Evolutionary conservation across 305 asterid genomes (phyloP).

Genomic region (Ajuga reptans): DNA sequence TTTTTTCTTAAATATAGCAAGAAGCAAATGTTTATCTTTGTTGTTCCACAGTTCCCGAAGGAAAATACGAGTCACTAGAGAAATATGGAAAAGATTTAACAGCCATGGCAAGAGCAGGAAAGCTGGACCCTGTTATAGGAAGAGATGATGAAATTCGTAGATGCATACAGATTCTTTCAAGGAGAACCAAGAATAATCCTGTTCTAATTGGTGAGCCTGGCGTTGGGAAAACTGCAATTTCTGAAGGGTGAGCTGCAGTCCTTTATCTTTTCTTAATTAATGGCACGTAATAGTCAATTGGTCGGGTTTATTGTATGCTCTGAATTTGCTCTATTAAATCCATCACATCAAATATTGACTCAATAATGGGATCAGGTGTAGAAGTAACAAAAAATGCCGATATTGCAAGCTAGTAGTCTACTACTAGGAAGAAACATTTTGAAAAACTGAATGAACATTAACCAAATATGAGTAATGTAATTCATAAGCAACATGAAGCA

Average conservation of each 20-base stretch:
- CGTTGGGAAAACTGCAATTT: conserved; percentile 91
- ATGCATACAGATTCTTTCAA: conserved; percentile 88
- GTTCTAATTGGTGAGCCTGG: conserved; percentile 98
- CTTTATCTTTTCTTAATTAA: not conserved
- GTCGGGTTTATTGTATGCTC: no score
- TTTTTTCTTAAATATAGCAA: not conserved
- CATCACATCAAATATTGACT: no score
- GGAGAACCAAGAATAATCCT: conserved; percentile 94
- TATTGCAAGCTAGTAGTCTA: no score
- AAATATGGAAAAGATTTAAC: conserved; percentile 93
- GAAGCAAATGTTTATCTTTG: not conserved
- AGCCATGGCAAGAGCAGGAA: conserved; percentile 89
- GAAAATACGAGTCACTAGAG: conserved; percentile 78
- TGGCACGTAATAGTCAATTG: not conserved
- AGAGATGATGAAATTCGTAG: conserved; percentile 94
- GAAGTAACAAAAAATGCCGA: no score
- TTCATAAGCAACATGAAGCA: not conserved
- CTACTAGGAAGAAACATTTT: not conserved
- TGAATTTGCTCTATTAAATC: no score
- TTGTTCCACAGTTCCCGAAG: conserved; percentile 69
- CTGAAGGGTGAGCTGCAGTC: conserved; percentile 72
- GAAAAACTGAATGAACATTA: not conserved
- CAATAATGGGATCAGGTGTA: no score
- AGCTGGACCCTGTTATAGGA: conserved; percentile 95
- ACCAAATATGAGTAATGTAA: not conserved